A percentile compares a stretch with the other conserved stretches of the same genome.
phyloP scores from a whole-genome alignment of 208 protist species.

The Phytomonas francai region DNA sequence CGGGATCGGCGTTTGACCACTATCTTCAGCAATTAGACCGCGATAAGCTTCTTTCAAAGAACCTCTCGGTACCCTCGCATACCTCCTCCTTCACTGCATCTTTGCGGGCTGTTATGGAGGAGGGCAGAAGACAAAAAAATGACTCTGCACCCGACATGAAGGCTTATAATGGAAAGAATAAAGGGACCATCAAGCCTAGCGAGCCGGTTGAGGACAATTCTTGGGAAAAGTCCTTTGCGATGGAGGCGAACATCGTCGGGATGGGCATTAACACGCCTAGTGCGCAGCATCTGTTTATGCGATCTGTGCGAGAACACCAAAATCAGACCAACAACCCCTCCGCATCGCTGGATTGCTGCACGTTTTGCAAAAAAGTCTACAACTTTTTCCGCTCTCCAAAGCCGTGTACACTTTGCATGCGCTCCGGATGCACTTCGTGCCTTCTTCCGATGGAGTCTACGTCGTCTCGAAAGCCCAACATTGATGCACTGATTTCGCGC shows the following conservation, averaged over 20 bases:
- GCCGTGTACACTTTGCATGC: constrained; percentile 58
- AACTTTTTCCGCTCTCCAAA: constrained; percentile 59
- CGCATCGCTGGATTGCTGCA: constrained; percentile 17
- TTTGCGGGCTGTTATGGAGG: background rate
- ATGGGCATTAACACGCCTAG: background rate
- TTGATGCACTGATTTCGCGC: constrained; percentile 20
- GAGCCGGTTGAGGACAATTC: background rate
- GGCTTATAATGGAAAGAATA: background rate
- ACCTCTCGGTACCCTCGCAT: background rate
- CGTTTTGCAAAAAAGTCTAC: constrained; percentile 58
- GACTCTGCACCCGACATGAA: background rate
- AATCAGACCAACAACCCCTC: background rate
- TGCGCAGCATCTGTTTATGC: background rate
- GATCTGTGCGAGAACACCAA: background rate
- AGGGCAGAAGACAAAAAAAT: background rate
- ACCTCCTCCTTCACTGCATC: background rate
- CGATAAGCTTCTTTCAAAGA: background rate
- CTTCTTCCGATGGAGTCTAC: constrained; percentile 40
- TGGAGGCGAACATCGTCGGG: background rate
- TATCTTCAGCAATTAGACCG: constrained; percentile 22
- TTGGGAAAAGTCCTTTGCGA: background rate
- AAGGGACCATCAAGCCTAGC: background rate
- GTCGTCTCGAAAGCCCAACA: constrained; percentile 24
- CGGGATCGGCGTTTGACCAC: constrained; percentile 37
- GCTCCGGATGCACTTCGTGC: constrained; percentile 51